Evolutionary conservation across 1,284 basidiomycete genomes (phyloP).

Genomic region (Ganoderma sinense): DNA sequence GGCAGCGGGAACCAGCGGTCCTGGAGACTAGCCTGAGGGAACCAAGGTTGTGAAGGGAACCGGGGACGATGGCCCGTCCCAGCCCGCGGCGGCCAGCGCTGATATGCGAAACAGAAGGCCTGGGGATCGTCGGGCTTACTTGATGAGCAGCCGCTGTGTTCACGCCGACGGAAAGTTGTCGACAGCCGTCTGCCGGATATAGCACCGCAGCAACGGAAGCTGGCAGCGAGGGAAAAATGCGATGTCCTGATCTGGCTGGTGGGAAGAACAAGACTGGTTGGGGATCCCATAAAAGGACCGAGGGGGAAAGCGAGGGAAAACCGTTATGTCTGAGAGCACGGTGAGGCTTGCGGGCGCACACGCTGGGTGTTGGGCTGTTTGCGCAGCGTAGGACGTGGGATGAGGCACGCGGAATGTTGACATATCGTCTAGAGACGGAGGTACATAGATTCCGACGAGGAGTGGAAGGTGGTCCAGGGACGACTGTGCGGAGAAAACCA

Average conservation of each 20-base stretch:
- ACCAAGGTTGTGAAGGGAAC: constrained; percentile 17
- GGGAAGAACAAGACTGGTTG: constrained; percentile 15
- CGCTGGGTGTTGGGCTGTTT: not conserved
- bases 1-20: constrained; percentile 7
- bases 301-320: not conserved
- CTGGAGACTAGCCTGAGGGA: not conserved
- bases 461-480: not conserved
- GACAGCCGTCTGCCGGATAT: constrained; percentile 12
- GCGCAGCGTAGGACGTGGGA: not conserved
- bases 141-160: constrained; percentile 2
- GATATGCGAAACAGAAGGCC: constrained; percentile 17
- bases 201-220: constrained; percentile 22
- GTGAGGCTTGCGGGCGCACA: not conserved
- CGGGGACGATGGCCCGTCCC: constrained; percentile 7
- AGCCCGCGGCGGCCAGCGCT: constrained; percentile 1
- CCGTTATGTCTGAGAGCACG: not conserved
- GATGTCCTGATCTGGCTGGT: constrained; percentile 7
- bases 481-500: too few relatives aligned
- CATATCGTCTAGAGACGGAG: not conserved
- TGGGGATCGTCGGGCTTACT: constrained; percentile 17
- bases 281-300: not conserved
- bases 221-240: constrained; percentile 7
- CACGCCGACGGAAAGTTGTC: constrained; percentile 9
- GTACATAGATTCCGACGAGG: not conserved
- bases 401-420: not conserved